Percentiles rank a stretch among this genome's conserved stretches.
Conservation (phyloP, 805 yeast species). For the Cyberlindnera subsufficiens region DNA sequence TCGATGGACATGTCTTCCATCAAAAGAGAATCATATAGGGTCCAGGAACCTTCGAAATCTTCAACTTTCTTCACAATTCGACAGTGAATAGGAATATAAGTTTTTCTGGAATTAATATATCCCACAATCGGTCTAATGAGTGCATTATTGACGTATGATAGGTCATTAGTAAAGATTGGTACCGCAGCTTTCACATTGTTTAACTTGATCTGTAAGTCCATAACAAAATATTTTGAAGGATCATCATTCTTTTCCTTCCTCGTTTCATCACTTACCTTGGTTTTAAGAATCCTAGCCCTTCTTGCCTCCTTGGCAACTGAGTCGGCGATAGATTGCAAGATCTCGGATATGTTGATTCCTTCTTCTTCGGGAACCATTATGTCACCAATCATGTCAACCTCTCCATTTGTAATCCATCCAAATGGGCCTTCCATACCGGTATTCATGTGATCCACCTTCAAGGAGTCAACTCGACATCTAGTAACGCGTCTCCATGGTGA, state of each 20-base stretch:
- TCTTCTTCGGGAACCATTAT: constrained; percentile 71
- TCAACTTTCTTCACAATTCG: constrained; percentile 68
- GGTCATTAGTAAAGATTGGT: constrained; percentile 80
- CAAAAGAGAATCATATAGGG: constrained; percentile 80
- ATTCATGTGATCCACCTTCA: constrained; percentile 84
- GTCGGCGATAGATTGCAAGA: constrained; percentile 42
- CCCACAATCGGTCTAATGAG: constrained; percentile 92
- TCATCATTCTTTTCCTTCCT: constrained; percentile 17
- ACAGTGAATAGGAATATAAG: constrained; percentile 83
- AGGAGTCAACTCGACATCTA: constrained; percentile 76
- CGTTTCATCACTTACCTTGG: constrained; percentile 16
- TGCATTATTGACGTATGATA: constrained; percentile 90
- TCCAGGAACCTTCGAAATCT: constrained; percentile 97
- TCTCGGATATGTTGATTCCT: constrained; percentile 40
- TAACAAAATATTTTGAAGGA: constrained; percentile 53
- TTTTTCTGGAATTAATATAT: constrained; percentile 84
- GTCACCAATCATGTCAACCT: constrained; percentile 91
- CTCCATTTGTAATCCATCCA: constrained; percentile 94
- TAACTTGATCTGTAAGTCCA: constrained; percentile 74
- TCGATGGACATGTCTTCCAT: constrained; percentile 90
- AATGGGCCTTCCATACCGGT: constrained; percentile 91
- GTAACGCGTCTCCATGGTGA: constrained; percentile 57
- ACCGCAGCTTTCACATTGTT: constrained; percentile 85
- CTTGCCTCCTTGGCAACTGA: constrained; percentile 44
- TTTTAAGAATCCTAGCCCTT: constrained; percentile 25